These are phyloP conservation scores for Globisporangium okanoganense DNA, from an alignment of 352 stramenopile genomes.

Conservation along the genomic window DNA sequence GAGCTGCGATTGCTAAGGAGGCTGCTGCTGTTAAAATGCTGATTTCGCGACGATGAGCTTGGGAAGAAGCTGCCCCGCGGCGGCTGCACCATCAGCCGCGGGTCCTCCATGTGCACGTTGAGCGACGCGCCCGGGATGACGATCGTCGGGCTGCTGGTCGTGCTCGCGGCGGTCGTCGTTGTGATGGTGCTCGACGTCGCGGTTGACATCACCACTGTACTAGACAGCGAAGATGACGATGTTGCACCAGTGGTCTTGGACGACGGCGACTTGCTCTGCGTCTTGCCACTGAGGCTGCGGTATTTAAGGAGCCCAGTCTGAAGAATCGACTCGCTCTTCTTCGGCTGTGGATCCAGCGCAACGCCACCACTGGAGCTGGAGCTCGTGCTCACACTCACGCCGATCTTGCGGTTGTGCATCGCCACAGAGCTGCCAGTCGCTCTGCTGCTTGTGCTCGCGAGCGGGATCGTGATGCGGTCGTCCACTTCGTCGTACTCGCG, in stretches of 20 bases:
- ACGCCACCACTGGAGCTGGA: background rate
- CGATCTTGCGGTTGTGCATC: background rate
- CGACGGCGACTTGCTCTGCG: background rate
- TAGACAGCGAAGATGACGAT: background rate
- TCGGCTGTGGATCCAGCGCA: background rate
- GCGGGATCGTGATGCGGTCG: slow-evolving; percentile 67
- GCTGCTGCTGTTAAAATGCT: background rate
- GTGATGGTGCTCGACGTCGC: slow-evolving; percentile 1
- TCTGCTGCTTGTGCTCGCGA: slow-evolving; percentile 32
- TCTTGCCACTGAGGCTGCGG: slow-evolving; percentile 31
- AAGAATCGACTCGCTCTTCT: slow-evolving; percentile 30
- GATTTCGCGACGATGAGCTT: background rate
- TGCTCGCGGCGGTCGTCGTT: slow-evolving; percentile 7
- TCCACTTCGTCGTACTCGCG: slow-evolving; percentile 52
- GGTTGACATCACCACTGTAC: background rate
- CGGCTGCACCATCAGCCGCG: background rate
- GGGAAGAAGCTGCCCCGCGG: background rate
- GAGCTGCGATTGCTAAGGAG: background rate
- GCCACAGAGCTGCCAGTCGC: slow-evolving; percentile 23
- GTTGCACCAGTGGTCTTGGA: no score
- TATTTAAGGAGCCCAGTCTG: slow-evolving; percentile 69
- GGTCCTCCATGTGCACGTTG: slow-evolving; percentile 5
- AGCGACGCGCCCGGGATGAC: slow-evolving; percentile 12
- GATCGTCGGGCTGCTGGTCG: slow-evolving; percentile 2
- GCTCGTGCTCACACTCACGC: slow-evolving; percentile 8